A percentile compares a stretch with the other conserved stretches of the same genome.
Conservation (phyloP, 805 yeast genomes). For the Saccharomycopsis babjevae region DNA sequence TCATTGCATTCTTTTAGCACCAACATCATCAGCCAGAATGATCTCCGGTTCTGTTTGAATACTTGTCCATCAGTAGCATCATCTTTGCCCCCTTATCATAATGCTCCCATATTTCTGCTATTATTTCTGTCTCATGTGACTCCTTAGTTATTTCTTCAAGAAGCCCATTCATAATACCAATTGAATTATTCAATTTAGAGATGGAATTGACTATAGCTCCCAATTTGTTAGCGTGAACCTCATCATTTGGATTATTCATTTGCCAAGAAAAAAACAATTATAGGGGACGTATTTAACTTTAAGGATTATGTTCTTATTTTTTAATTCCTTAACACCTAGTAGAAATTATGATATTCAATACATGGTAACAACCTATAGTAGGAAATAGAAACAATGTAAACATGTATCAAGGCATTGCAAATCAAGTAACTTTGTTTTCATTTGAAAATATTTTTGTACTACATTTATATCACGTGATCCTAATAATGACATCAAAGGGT, state of each 20-base stretch:
- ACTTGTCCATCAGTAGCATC: constrained; percentile 8
- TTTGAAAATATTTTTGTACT: too few species aligned
- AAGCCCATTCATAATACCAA: constrained; percentile 7
- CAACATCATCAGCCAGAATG: neutral
- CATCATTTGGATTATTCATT: constrained; percentile 19
- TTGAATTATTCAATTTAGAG: constrained; percentile 12
- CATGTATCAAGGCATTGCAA: too few species aligned
- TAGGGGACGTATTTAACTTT: too few species aligned
- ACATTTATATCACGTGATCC: too few species aligned
- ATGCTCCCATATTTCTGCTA: constrained; percentile 17
- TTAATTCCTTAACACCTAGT: too few species aligned
- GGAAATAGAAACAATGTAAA: too few species aligned
- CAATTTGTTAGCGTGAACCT: constrained; percentile 16
- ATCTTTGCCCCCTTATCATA: constrained; percentile 16
- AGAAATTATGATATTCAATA: too few species aligned
- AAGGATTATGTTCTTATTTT: too few species aligned
- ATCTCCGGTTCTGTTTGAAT: neutral
- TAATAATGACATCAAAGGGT: too few species aligned
- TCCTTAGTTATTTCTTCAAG: constrained; percentile 14
- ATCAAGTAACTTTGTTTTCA: too few species aligned
- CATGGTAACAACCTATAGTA: too few species aligned
- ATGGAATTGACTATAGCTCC: constrained; percentile 15
- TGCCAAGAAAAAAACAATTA: neutral
- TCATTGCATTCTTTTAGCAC: neutral
- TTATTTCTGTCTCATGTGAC: constrained; percentile 17